Conservation (phyloP, 768 basidiomycete species). For the Rhodotorula babjevae region DNA sequence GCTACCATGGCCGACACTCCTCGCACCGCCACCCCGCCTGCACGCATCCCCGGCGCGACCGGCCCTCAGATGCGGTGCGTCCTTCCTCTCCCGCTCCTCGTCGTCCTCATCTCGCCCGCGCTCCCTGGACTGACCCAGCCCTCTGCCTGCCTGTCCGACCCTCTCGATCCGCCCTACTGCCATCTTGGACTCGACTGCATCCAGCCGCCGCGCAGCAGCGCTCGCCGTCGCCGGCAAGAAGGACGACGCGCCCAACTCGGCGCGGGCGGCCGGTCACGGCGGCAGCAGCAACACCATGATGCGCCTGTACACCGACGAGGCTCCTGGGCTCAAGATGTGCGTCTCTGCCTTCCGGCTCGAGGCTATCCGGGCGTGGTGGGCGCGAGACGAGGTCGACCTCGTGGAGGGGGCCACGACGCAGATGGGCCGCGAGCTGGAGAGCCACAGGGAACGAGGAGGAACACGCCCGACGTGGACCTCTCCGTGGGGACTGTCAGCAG, state of each 20-base stretch:
- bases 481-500: not conserved
- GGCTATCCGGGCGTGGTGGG: not conserved
- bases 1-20: constrained; percentile 12
- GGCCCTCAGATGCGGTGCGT: constrained; percentile 32
- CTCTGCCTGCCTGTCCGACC: too few relatives aligned
- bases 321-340: constrained; percentile 92
- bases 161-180: too few relatives aligned
- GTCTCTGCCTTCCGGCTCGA: constrained; percentile 47
- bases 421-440: not conserved
- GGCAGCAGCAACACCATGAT: constrained; percentile 98
- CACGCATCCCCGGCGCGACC: constrained; percentile 18
- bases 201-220: constrained; percentile 34
- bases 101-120: not conserved
- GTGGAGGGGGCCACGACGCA: not conserved
- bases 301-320: constrained; percentile 96
- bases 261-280: constrained; percentile 59
- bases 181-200: not conserved
- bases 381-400: not conserved
- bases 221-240: constrained; percentile 22
- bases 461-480: not conserved
- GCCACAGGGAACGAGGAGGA: not conserved
- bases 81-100: not conserved
- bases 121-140: not conserved
- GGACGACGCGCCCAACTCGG: constrained; percentile 20
- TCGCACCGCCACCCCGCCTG: not conserved